phyloP scores from a whole-genome alignment of 2,329 filamentous ascomycete species.

The Paramyrothecium sp. region DNA sequence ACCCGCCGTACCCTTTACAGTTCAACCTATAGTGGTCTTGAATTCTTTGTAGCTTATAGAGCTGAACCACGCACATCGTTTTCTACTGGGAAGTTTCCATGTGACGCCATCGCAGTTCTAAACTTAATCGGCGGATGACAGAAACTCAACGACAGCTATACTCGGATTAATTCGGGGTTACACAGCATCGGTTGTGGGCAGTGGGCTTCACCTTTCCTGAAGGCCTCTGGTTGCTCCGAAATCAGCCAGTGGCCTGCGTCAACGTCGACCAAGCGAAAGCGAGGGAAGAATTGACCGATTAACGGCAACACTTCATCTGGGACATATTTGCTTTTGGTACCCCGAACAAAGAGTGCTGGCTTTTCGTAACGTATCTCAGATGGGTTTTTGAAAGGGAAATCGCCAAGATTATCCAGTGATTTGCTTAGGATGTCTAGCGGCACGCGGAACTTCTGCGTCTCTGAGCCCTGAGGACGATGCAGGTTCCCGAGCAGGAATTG shows the following conservation, averaged over 20 bases:
- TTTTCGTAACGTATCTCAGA: constrained; percentile 68
- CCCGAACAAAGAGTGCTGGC: constrained; percentile 77
- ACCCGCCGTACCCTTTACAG: too few species aligned
- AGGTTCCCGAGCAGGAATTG: constrained; percentile 93
- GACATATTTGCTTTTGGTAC: constrained; percentile 75
- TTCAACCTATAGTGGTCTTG: too few species aligned
- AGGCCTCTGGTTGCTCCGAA: constrained; percentile 80
- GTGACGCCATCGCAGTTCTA: too few species aligned
- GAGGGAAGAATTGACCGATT: constrained; percentile 79
- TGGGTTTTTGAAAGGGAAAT: constrained; percentile 83
- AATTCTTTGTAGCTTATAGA: too few species aligned
- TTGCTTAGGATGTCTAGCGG: constrained; percentile 70
- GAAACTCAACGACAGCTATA: constrained; percentile 63
- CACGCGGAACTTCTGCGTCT: constrained; percentile 71
- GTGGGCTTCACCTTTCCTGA: constrained; percentile 62
- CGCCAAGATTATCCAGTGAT: constrained; percentile 72
- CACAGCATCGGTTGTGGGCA: background rate
- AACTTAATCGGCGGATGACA: constrained; percentile 49
- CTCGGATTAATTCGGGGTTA: constrained; percentile 4
- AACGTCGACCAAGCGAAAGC: constrained; percentile 70
- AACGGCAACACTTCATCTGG: constrained; percentile 77
- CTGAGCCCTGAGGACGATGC: constrained; percentile 49
- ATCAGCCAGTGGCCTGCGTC: constrained; percentile 87
- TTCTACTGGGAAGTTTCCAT: too few species aligned
- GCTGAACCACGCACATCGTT: too few species aligned